Percentiles rank a stretch among this genome's conserved stretches.
phyloP scores from a whole-genome alignment of 805 yeast species.

The Zygosaccharomyces kombuchaensis region DNA sequence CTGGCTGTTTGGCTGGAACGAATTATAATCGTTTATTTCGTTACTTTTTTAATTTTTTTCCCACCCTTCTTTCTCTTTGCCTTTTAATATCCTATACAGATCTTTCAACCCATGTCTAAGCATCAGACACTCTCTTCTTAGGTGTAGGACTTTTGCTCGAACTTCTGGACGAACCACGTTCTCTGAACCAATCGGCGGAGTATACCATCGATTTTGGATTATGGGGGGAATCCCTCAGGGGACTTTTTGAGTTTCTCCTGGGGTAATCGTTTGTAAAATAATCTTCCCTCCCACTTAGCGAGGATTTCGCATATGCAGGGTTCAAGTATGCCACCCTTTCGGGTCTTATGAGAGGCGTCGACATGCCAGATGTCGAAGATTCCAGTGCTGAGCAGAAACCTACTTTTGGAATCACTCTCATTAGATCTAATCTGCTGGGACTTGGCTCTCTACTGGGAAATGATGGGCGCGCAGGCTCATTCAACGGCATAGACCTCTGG shows the following conservation, averaged over 20 bases:
- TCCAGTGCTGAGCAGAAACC: slow-evolving; percentile 11
- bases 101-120: not conserved
- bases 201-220: not conserved
- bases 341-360: slow-evolving; percentile 8
- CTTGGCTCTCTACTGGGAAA: slow-evolving; percentile 5
- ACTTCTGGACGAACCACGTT: slow-evolving; percentile 3
- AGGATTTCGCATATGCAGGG: not conserved
- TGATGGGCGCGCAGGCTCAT: not conserved
- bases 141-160: slow-evolving; percentile 6
- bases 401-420: slow-evolving; percentile 7
- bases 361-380: slow-evolving; percentile 11
- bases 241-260: slow-evolving; percentile 11
- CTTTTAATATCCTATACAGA: not conserved
- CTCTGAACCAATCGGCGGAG: not conserved
- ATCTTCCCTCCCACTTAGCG: slow-evolving; percentile 1
- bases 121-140: not conserved
- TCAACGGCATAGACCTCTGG: not conserved
- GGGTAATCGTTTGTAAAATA: slow-evolving; percentile 1
- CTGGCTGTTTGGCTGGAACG: slow-evolving; percentile 53
- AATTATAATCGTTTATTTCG: slow-evolving; percentile 25
- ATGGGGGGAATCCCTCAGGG: slow-evolving; percentile 7
- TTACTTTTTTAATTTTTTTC: not conserved
- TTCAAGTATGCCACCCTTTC: slow-evolving; percentile 6
- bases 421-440: slow-evolving; percentile 1
- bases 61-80: not conserved